Conservation (phyloP, 495 filamentous ascomycete genomes). For the Chaetomidium leptoderma region DNA sequence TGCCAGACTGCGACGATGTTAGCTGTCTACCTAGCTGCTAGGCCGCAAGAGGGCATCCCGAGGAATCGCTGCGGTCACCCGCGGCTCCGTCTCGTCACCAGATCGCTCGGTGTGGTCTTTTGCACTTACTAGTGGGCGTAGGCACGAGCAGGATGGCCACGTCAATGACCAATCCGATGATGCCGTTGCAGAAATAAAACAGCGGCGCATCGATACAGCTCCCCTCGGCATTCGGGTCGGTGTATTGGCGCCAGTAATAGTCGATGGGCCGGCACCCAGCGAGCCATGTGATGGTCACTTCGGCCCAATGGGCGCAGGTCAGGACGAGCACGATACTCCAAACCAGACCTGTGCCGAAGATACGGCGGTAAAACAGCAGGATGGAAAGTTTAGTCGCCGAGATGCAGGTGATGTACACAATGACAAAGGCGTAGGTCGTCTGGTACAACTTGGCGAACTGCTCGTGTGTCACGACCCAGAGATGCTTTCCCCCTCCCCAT, state of each 20-base stretch:
- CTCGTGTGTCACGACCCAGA: conserved; percentile 18
- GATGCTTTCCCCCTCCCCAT: conserved; percentile 23
- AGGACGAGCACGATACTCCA: conserved; percentile 21
- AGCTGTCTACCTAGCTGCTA: too few relatives aligned
- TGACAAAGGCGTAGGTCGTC: conserved; percentile 26
- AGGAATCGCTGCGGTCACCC: too few relatives aligned
- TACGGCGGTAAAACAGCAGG: conserved; percentile 26
- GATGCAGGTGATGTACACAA: conserved; percentile 28
- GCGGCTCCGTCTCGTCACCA: too few relatives aligned
- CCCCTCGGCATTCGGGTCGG: conserved; percentile 19
- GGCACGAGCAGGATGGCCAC: conserved; percentile 43
- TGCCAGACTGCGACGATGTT: conserved; percentile 21
- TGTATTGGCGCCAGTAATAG: conserved; percentile 27
- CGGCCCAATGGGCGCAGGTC: conserved; percentile 18
- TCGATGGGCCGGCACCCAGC: conserved; percentile 18
- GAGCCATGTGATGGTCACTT: conserved; percentile 26
- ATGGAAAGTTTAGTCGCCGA: conserved; percentile 25
- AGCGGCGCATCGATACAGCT: conserved; percentile 22
- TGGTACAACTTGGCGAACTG: conserved; percentile 26
- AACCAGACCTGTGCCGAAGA: conserved; percentile 18
- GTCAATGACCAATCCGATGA: conserved; percentile 38
- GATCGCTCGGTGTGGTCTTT: too few relatives aligned
- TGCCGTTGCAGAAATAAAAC: conserved; percentile 26
- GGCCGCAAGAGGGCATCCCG: too few relatives aligned
- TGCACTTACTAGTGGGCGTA: conserved; percentile 33